A percentile compares a stretch with the other conserved stretches of the same genome.
phyloP scores from a whole-genome alignment of 2,329 filamentous ascomycete genomes.

The Ophiocordyceps camponoti-saundersi region DNA sequence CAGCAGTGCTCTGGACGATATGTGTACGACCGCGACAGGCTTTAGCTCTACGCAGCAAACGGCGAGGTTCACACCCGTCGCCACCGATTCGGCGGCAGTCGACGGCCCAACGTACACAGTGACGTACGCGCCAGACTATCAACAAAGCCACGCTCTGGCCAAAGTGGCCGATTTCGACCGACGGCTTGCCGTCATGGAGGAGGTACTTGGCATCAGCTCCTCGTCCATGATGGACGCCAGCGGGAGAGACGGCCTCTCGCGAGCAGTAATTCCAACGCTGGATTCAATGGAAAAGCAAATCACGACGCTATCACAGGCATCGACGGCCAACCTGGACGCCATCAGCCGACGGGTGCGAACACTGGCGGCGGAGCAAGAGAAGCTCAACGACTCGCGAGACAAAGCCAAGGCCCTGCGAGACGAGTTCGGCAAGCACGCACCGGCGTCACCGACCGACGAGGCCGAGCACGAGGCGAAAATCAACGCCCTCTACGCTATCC shows the following conservation, averaged over 20 bases:
- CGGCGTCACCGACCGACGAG: slow-evolving; percentile 26
- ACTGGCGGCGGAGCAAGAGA: slow-evolving; percentile 56
- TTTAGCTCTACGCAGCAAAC: slow-evolving; percentile 5
- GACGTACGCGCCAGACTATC: slow-evolving; percentile 46
- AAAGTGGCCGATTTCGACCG: slow-evolving; percentile 80
- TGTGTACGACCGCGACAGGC: slow-evolving; percentile 23
- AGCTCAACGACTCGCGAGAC: slow-evolving; percentile 46
- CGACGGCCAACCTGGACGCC: slow-evolving; percentile 54
- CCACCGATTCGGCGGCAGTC: slow-evolving; percentile 3
- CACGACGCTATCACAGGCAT: slow-evolving; percentile 54
- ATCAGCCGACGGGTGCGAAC: slow-evolving; percentile 53
- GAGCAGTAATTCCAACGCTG: slow-evolving; percentile 68
- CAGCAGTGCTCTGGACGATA: slow-evolving; percentile 53
- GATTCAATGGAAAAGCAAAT: slow-evolving; percentile 70
- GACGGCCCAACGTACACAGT: slow-evolving; percentile 40
- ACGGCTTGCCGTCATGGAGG: slow-evolving; percentile 63
- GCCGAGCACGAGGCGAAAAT: slow-evolving; percentile 70
- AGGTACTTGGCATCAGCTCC: slow-evolving; percentile 60
- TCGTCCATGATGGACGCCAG: slow-evolving; percentile 47
- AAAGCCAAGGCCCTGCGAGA: slow-evolving; percentile 46
- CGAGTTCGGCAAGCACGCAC: slow-evolving; percentile 30
- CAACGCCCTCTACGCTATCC: slow-evolving; percentile 74
- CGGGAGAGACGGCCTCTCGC: slow-evolving; percentile 32
- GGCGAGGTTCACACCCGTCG: slow-evolving; percentile 3
- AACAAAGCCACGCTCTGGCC: slow-evolving; percentile 53